Conservation (phyloP, 176 grass and related monocot species). For the Canna indica region DNA sequence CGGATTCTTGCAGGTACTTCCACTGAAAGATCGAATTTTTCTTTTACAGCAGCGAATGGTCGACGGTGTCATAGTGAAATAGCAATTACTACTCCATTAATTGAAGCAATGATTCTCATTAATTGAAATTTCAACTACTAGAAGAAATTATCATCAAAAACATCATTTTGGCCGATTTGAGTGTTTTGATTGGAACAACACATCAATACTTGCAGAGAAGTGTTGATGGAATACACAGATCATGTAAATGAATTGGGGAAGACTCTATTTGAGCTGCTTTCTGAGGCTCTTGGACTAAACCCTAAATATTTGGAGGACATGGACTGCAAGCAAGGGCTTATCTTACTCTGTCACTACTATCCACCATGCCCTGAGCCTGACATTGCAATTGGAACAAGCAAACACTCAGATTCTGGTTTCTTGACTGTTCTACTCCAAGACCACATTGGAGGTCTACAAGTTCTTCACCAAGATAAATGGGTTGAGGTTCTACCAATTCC, state of each 20-base stretch:
- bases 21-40: neutral
- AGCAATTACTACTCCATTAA: too few relatives aligned
- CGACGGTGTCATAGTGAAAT: too few relatives aligned
- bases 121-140: too few relatives aligned
- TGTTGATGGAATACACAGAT: constrained; percentile 27
- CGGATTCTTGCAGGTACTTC: constrained; percentile 28
- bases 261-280: constrained; percentile 40
- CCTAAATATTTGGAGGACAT: constrained; percentile 40
- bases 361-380: constrained; percentile 63
- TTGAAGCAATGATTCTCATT: too few relatives aligned
- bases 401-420: constrained; percentile 51
- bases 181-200: too few relatives aligned
- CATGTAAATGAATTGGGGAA: constrained; percentile 42
- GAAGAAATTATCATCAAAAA: too few relatives aligned
- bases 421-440: constrained; percentile 60
- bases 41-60: too few relatives aligned
- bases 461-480: constrained; percentile 38
- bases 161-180: too few relatives aligned
- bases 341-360: constrained; percentile 47
- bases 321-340: constrained; percentile 45
- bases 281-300: constrained; percentile 43
- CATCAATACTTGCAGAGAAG: constrained; percentile 11
- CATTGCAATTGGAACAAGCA: constrained; percentile 38
- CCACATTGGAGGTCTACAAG: constrained; percentile 40
- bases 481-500: constrained; percentile 27